phyloP scores from a whole-genome alignment of 768 basidiomycete species.

The Hygrocybe punicea region DNA sequence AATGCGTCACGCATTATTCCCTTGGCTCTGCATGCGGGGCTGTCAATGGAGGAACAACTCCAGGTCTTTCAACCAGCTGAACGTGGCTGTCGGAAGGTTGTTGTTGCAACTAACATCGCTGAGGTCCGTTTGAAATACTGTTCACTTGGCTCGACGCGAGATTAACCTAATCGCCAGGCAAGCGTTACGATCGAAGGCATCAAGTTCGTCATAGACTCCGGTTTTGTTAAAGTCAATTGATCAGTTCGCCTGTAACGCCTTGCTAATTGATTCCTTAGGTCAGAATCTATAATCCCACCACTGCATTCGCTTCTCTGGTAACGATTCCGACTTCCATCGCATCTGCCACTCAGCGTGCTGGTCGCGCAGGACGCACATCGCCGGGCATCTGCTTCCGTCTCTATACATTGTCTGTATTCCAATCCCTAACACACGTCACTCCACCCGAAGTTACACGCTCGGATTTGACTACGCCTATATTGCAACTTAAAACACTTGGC shows the following conservation, averaged over 20 bases:
- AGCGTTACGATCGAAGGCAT: slow-evolving; percentile 97
- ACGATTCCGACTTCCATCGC: slow-evolving; percentile 83
- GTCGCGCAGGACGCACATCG: slow-evolving; percentile 91
- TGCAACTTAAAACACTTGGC: slow-evolving; percentile 92
- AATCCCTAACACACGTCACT: slow-evolving; percentile 62
- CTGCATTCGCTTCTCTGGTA: slow-evolving; percentile 77
- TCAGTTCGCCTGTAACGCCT: neutral
- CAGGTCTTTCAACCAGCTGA: slow-evolving; percentile 76
- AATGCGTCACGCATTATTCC: slow-evolving; percentile 57
- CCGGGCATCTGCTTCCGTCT: slow-evolving; percentile 91
- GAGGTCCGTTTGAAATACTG: slow-evolving; percentile 51
- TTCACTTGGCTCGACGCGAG: neutral
- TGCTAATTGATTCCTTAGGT: slow-evolving; percentile 42
- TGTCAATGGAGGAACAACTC: slow-evolving; percentile 85
- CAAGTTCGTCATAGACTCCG: slow-evolving; percentile 89
- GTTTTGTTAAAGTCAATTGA: slow-evolving; percentile 81
- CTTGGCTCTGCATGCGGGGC: slow-evolving; percentile 83
- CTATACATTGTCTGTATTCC: slow-evolving; percentile 64
- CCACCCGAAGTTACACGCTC: slow-evolving; percentile 88
- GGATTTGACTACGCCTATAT: slow-evolving; percentile 86
- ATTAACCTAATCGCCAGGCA: slow-evolving; percentile 49
- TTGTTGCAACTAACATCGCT: slow-evolving; percentile 94
- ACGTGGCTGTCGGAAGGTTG: slow-evolving; percentile 79
- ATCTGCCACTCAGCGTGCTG: slow-evolving; percentile 89
- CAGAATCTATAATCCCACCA: slow-evolving; percentile 84